A percentile compares a stretch with the other conserved stretches of the same genome.
These are phyloP conservation scores for Barnettozyma populi DNA, from an alignment of 805 yeast species.

Conservation along the genomic window DNA sequence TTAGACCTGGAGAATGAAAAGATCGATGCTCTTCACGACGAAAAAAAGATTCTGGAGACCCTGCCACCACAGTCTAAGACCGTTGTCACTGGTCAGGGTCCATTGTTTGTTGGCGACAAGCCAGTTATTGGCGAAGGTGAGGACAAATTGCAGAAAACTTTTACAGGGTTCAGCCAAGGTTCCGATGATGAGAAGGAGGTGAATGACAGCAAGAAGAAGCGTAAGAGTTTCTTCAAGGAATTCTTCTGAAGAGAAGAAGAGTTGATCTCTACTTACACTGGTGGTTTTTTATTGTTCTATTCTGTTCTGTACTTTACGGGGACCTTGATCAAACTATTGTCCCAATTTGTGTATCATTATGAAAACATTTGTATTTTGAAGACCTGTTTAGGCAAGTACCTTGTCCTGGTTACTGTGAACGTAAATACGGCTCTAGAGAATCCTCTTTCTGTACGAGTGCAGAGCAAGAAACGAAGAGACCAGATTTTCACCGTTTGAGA, in stretches of 20 bases:
- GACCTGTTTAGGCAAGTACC: background rate
- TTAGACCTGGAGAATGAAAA: slow-evolving; percentile 33
- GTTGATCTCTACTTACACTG: background rate
- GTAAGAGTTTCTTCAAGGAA: slow-evolving; percentile 26
- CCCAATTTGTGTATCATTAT: background rate
- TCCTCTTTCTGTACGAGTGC: too few species aligned
- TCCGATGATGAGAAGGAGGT: slow-evolving; percentile 28
- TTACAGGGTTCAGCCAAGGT: slow-evolving; percentile 43
- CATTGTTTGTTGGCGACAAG: background rate
- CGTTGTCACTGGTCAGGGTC: slow-evolving; percentile 1
- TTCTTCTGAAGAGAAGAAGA: slow-evolving; percentile 4
- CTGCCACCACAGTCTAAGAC: slow-evolving; percentile 27
- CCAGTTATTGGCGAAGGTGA: slow-evolving; percentile 6
- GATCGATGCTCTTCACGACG: slow-evolving; percentile 29
- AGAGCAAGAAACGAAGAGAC: too few species aligned
- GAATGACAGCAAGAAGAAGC: slow-evolving; percentile 15
- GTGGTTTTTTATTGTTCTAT: background rate
- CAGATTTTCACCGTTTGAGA: too few species aligned
- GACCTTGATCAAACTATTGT: background rate
- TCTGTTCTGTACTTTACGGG: background rate
- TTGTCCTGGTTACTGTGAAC: too few species aligned
- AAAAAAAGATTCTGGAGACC: slow-evolving; percentile 36
- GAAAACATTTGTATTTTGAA: background rate
- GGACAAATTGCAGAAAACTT: slow-evolving; percentile 29
- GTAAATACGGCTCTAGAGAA: too few species aligned